Conservation (phyloP, 257 asterid species). For the Solanum virginianum region DNA sequence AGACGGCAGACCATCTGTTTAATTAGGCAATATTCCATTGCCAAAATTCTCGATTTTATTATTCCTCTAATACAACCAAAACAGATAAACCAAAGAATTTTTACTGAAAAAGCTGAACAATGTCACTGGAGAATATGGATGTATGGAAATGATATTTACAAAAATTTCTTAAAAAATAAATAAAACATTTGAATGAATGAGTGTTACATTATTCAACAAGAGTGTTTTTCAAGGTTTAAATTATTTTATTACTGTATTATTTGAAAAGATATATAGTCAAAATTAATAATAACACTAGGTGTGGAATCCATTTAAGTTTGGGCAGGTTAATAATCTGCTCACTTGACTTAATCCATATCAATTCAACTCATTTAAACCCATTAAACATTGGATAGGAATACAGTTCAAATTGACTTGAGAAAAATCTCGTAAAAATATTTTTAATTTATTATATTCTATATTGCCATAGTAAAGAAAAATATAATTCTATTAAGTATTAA, state of each 20-base stretch:
- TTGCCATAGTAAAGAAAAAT: too few species aligned
- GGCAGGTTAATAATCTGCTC: too few species aligned
- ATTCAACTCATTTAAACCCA: too few species aligned
- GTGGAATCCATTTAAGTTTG: too few species aligned
- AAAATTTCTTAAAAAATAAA: too few species aligned
- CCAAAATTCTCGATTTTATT: neutral
- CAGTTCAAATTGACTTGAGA: too few species aligned
- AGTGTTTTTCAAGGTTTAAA: neutral
- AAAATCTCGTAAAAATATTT: too few species aligned
- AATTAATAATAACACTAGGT: too few species aligned
- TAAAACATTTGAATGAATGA: neutral
- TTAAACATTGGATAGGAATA: too few species aligned
- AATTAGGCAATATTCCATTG: neutral
- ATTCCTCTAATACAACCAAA: neutral
- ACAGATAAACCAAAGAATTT: neutral
- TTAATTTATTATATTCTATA: too few species aligned
- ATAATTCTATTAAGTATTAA: too few species aligned
- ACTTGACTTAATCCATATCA: too few species aligned
- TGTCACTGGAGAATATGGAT: neutral
- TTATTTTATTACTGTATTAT: neutral
- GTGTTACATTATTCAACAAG: neutral
- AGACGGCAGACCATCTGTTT: neutral
- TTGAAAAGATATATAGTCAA: neutral
- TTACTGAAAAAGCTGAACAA: neutral
- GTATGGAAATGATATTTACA: neutral